Evolutionary conservation across 2,329 filamentous ascomycete genomes (phyloP).

Genomic region (Orbilia javanica): DNA sequence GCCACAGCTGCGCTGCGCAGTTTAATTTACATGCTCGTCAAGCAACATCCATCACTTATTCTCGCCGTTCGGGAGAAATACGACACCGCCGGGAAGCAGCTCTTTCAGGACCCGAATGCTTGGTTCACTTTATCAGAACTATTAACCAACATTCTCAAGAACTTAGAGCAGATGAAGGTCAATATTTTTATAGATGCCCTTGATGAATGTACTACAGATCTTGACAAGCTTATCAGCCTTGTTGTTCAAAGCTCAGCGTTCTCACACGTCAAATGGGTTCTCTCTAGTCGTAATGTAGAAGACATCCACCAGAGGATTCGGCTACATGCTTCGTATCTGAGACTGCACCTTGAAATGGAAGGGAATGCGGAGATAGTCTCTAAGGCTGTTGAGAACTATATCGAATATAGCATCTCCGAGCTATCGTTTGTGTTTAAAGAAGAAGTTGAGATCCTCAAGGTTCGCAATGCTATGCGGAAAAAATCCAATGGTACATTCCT

Average conservation of each 20-base stretch:
- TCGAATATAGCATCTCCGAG: constrained; percentile 63
- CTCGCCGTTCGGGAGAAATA: constrained; percentile 64
- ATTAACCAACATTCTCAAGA: constrained; percentile 65
- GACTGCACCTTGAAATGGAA: constrained; percentile 65
- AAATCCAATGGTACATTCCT: constrained; percentile 67
- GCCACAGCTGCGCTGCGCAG: constrained; percentile 64
- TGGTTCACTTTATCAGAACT: constrained; percentile 65
- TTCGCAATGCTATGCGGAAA: constrained; percentile 56
- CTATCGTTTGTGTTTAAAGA: constrained; percentile 59
- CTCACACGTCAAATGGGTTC: constrained; percentile 66
- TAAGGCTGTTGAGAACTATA: constrained; percentile 65
- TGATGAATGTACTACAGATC: constrained; percentile 66
- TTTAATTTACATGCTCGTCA: constrained; percentile 63
- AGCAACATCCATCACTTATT: constrained; percentile 63
- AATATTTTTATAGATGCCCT: constrained; percentile 68
- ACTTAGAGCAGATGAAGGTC: constrained; percentile 61
- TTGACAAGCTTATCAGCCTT: constrained; percentile 64
- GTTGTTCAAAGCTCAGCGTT: constrained; percentile 62
- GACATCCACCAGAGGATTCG: constrained; percentile 64
- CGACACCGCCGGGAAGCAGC: constrained; percentile 62
- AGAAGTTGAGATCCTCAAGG: constrained; percentile 61
- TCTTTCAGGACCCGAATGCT: constrained; percentile 65
- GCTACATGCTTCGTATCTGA: constrained; percentile 58
- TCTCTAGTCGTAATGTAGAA: constrained; percentile 67
- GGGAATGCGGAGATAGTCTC: constrained; percentile 63